Base-by-base conservation (phyloP, 1,284 basidiomycete species). In the Cryptococcus floricola region DNA sequence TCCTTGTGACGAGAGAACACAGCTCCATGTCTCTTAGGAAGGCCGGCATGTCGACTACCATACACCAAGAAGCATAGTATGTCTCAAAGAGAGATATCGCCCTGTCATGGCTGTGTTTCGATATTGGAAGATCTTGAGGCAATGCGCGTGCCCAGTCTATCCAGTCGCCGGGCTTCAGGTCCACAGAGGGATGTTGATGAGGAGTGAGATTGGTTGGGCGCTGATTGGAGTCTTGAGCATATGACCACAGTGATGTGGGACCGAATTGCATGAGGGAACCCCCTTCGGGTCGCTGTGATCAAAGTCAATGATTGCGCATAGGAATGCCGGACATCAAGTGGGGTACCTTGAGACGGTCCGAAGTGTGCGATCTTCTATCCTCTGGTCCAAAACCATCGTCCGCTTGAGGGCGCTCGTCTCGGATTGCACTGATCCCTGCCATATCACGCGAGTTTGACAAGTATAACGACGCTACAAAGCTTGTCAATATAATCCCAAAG, bases 31-130 rank as follows among this genome's bases (percentile, higher is more conserved):
- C 56, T 25, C 31, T 16, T 7, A 48, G 19, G 43, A 63, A 63
- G 4, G 50, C 45, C 9, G 57, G 52, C 50, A 58, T 56, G 13
- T 63, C 62, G 27, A 63, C 50, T 1, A 58, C 53, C 31, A 61
- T 31, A 50, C 62, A 63, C 62, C 62, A 63, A 9, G 59, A 51
- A 4, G 59, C 62, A 28, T 59, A 63, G 49, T 58, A 63, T 3
- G 62, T 52, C 14, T 44, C 57, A 37, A 59, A 63, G 14, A 47
- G 37, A 14, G 41, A 46, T 14, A 63, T 48, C 2, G 62, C 62
- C 9, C 25, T 37, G 54, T 61, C 62, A 34, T 63, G 62, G 6
- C 42, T 27, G 4, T 27, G 13, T 19, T 54, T 54, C 25, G 38
- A 46, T 12, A 51, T 44, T 18, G 34, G 37, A 4, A 63, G 46